Evolutionary conservation across 202 grass and related monocot genomes (phyloP).

Genomic region (Hordeum pubiflorum): DNA sequence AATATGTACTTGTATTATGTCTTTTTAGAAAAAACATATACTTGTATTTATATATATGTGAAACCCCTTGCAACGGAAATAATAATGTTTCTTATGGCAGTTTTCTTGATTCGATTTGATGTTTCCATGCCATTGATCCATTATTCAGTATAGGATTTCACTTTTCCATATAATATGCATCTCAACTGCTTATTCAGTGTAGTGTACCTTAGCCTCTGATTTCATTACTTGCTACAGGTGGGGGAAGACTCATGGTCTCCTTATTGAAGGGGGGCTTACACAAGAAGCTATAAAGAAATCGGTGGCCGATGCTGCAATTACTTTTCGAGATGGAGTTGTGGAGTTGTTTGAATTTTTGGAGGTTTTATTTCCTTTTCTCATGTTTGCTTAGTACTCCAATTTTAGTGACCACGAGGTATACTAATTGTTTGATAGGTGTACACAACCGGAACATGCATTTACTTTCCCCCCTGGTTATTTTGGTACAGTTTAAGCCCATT

Average conservation of each 20-base stretch:
- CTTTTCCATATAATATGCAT: background rate
- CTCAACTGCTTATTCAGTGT: background rate
- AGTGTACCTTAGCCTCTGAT: background rate
- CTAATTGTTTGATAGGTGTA: background rate
- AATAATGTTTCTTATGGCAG: background rate
- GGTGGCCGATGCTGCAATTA: slow-evolving; percentile 69
- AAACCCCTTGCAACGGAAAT: background rate
- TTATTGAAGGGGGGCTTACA: slow-evolving; percentile 88
- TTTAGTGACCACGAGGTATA: background rate
- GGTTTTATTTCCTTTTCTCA: slow-evolving; percentile 37
- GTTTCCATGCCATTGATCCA: background rate
- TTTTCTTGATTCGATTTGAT: background rate
- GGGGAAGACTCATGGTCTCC: slow-evolving; percentile 79
- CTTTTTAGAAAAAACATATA: background rate
- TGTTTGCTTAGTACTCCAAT: background rate
- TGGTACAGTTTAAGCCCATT: background rate
- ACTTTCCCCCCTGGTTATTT: background rate
- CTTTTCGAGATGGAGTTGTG: slow-evolving; percentile 85
- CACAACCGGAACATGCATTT: background rate
- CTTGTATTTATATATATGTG: background rate
- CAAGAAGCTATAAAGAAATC: slow-evolving; percentile 72
- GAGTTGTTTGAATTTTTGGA: slow-evolving; percentile 85
- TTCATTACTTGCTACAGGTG: slow-evolving; percentile 48
- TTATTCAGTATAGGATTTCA: background rate
- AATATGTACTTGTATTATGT: background rate